Base-by-base conservation (phyloP, 1,139 yeast genomes). In the Hyphopichia khmerensis region DNA sequence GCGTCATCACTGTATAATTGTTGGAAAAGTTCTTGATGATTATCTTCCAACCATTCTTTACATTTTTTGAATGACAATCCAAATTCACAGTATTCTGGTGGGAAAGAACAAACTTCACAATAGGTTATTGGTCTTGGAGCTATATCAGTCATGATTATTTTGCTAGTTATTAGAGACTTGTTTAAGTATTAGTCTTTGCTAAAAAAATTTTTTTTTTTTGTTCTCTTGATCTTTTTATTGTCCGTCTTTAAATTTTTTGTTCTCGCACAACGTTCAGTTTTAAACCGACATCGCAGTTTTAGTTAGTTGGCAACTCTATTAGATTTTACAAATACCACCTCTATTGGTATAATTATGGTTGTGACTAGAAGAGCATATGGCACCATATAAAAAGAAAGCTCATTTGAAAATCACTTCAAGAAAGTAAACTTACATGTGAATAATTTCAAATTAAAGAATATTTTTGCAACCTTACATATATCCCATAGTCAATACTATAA, bases 61-160 rank as follows among this genome's bases (percentile, higher is more conserved):
- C 99, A 91, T 59, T 89, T 80, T 58, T 84, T 84, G 63, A 86
- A 75, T 33, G 84, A 75, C 39, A 87, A 87, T 13, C 96, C 95
- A 60, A 90, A 91, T 61, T 91, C 98, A 69, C 99, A 91, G 67
- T 84, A 91, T 65, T 90, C 98, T 2, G 93, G 93, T 14, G 97
- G 97, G 58, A 80, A 84, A 1, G 90, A 67, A 64, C 98, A 91
- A 9, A 90, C 78, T 5, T 83, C 93, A 64, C 98, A 91, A 67
- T 91, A 90, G 11, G 77, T 56, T 16, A 82, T 75, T 24, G 66
- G 55, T 52, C 65, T 73, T 14, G 86, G 79, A 33, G 46, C 51
- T 21, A 66, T 56, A 51, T 67, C 72, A 6, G 73, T 48, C 77
- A 71, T 70, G n/a, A 4, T 21, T 21, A 5, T 21, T 21, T 21